Conservation (phyloP, 345 rosid species). For the Mallotus nudiflorus region DNA sequence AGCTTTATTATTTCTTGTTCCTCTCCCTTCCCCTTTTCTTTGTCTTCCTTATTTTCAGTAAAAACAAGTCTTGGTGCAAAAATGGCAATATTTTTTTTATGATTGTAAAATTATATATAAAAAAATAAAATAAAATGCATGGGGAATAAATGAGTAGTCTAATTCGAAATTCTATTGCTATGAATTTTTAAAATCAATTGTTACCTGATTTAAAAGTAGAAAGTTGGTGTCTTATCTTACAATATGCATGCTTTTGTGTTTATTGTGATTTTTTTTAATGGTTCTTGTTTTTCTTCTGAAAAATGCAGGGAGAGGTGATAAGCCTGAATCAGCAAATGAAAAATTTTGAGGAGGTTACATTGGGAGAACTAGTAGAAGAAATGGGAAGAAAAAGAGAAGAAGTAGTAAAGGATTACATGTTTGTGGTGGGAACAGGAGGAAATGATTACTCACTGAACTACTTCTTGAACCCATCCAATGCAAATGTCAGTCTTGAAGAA, state of each 20-base stretch:
- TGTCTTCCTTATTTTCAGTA: too few species aligned
- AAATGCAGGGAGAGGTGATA: constrained; percentile 50
- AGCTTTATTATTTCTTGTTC: not conserved
- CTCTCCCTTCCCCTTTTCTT: not conserved
- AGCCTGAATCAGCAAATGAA: constrained; percentile 47
- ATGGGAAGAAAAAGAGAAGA: constrained; percentile 18
- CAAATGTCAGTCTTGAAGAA: constrained; percentile 28
- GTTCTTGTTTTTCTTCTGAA: not conserved
- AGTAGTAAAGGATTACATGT: constrained; percentile 36
- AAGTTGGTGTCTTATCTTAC: too few species aligned
- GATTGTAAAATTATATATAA: too few species aligned
- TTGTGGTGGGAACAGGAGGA: constrained; percentile 59
- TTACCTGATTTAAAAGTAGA: too few species aligned
- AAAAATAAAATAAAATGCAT: too few species aligned
- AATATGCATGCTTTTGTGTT: too few species aligned
- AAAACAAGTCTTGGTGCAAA: too few species aligned
- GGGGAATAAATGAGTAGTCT: too few species aligned
- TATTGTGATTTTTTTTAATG: not conserved
- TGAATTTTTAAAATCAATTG: too few species aligned
- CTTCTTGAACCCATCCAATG: constrained; percentile 29
- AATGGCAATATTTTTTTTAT: too few species aligned
- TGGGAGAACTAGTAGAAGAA: constrained; percentile 35
- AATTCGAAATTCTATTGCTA: too few species aligned
- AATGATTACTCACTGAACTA: constrained; percentile 67
- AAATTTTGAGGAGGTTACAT: constrained; percentile 46